Percentiles rank a stretch among this genome's conserved stretches.
Evolutionary conservation across 2,329 filamentous ascomycete species (phyloP).

Genomic region (Plectosphaerella plurivora): DNA sequence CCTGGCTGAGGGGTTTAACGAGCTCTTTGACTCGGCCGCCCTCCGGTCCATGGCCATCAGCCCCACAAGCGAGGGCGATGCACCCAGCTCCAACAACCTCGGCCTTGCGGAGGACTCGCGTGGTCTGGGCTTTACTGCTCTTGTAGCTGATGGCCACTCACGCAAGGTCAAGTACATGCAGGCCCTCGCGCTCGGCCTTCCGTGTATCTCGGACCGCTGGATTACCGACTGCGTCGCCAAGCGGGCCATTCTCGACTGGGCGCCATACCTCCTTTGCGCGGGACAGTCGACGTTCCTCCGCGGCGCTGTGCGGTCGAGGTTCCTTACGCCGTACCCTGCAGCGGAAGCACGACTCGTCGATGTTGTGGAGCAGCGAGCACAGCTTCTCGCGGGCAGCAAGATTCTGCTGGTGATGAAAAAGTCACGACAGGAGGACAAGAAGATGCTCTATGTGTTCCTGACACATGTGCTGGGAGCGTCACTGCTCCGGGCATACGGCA

Average conservation of each 20-base stretch:
- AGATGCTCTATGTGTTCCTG: constrained; percentile 74
- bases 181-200: constrained; percentile 82
- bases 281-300: constrained; percentile 75
- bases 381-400: constrained; percentile 58
- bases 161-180: constrained; percentile 92
- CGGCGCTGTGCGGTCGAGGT: constrained; percentile 72
- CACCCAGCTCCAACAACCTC: constrained; percentile 11
- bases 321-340: constrained; percentile 57
- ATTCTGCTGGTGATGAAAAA: constrained; percentile 70
- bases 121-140: constrained; percentile 69
- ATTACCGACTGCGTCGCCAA: constrained; percentile 65
- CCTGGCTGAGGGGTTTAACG: constrained; percentile 71
- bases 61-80: constrained; percentile 20
- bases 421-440: constrained; percentile 53
- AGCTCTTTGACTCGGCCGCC: constrained; percentile 60
- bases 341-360: constrained; percentile 48
- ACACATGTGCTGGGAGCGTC: constrained; percentile 72
- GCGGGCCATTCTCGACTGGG: constrained; percentile 64
- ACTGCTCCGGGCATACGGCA: constrained; percentile 60
- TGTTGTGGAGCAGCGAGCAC: constrained; percentile 55
- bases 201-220: constrained; percentile 82
- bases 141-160: constrained; percentile 83
- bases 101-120: constrained; percentile 10
- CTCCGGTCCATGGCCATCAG: constrained; percentile 26
- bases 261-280: constrained; percentile 77